Base-by-base conservation (phyloP, 2,329 filamentous ascomycete species). In the Teratosphaeria gauchensis region DNA sequence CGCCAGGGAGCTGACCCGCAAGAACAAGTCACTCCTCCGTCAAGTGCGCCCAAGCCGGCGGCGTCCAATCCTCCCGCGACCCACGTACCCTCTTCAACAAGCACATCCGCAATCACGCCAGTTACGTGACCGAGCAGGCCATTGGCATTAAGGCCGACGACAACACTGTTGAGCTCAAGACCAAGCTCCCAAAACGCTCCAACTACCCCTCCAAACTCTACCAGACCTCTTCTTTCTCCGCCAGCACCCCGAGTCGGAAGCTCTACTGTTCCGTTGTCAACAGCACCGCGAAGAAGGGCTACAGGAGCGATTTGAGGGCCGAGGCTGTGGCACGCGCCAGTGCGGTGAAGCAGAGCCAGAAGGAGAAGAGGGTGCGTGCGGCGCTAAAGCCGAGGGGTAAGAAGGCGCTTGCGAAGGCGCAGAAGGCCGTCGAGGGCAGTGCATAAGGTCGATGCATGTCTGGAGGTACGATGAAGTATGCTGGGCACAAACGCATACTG, bases 61-160 rank as follows among this genome's bases (percentile, higher is more conserved):
- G 89, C 76, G 82, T 88, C 70, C 88, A 89, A 79, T 91, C 97
- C 84, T 97, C 92, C 70, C 88, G 89, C 71, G 92, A 97, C 76
- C 90, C 92, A 72, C 80, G 96, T 69, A 99, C 97, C 85, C 79
- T 97, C 78, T 83, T 80, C 77, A 97, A 96, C 87, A 82, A 87
- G 79, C 88, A 95, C 83, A 86, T 84, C 71, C 88, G 90, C 81
- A 97, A 95, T 90, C 84, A 96, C 78, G 89, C 89, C 72, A 94
- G 94, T 73, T 95, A 91, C 78, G 85, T 90, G 78, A 96, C 95
- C 82, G 84, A 87, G 76, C 94, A 96, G 90, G 92, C 94, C 70
- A 80, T 97, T 73, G 90, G 92, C 74, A 80, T 99, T 73, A 78
- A 84, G 72, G 74, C 86, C 71, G 82, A 90, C 77, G 88, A 92